phyloP scores from a whole-genome alignment of 2,329 filamentous ascomycete genomes.

The Monosporascus sp. region DNA sequence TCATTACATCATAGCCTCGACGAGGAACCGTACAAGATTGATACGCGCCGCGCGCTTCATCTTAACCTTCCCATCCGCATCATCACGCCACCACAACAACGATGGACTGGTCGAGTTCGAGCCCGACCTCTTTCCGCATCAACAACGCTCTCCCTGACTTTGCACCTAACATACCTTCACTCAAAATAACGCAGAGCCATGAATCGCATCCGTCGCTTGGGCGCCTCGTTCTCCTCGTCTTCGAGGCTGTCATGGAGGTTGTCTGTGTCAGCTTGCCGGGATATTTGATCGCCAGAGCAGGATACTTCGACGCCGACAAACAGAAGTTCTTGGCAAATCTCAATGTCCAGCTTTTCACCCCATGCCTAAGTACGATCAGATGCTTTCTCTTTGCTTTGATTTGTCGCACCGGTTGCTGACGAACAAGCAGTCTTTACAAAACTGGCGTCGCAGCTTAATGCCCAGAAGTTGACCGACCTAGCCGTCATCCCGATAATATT shows the following conservation, averaged over 20 bases:
- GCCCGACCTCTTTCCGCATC: slow-evolving; percentile 42
- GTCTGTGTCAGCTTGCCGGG: slow-evolving; percentile 90
- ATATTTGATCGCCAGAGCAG: slow-evolving; percentile 83
- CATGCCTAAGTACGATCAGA: slow-evolving; percentile 73
- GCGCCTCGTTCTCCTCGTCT: slow-evolving; percentile 75
- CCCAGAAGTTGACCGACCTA: slow-evolving; percentile 82
- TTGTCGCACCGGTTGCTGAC: slow-evolving; percentile 12
- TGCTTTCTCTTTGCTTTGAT: neutral
- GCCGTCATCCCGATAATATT: slow-evolving; percentile 96
- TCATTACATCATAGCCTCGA: neutral
- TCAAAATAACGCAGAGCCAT: slow-evolving; percentile 36
- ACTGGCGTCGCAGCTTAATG: slow-evolving; percentile 86
- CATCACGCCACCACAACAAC: slow-evolving; percentile 6
- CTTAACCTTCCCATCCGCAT: neutral
- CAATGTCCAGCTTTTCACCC: slow-evolving; percentile 94
- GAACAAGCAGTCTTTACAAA: slow-evolving; percentile 78
- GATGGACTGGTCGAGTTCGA: slow-evolving; percentile 29
- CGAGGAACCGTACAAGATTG: too few relatives aligned
- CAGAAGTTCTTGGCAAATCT: slow-evolving; percentile 96
- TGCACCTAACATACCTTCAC: slow-evolving; percentile 33
- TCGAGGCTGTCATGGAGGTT: slow-evolving; percentile 59
- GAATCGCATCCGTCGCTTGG: slow-evolving; percentile 59
- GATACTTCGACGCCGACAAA: slow-evolving; percentile 91
- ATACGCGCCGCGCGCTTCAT: neutral
- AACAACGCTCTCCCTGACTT: slow-evolving; percentile 17